Base-by-base conservation (phyloP, 345 rosid genomes). In the Ailanthus altissimus region DNA sequence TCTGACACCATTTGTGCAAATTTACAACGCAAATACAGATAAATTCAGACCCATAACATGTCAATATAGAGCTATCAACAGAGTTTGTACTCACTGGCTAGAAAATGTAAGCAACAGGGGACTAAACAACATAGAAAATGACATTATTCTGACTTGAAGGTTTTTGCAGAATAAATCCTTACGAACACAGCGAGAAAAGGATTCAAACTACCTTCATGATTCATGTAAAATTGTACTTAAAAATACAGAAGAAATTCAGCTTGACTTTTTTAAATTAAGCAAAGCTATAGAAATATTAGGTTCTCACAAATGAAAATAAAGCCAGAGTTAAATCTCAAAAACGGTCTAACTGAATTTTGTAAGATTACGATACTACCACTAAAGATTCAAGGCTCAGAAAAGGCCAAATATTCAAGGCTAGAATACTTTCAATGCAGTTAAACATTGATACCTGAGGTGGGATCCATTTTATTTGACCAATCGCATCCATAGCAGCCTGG, bases 391-490 rank as follows among this genome's bases (percentile, higher is more conserved):
- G 28, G 57, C 49, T 75, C 2, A 18, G 25, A 75, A 51, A 61
- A 42, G 38, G 2, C 70, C 67, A 62, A 58, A 51, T 38, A 51
- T 42, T 36, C 53, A 20, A 7, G 13, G 56, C 25, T 16, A 70
- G 6, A 58, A 57, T 21, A 60, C 46, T 72, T 67, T 21, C 54
- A 76, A 51, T 62, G 51, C 73, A 67, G 49, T 72, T 16, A 56
- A 78, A 50, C 68, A 79, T 18, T 40, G 23, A 78, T 88, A 95
- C 99, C 99, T 95, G 99, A 65, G 91, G 80, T 46, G 99, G 98
- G 78, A 91, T 75, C 99, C 99, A 95, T 80, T 91, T 93, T 46
- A 95, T 96, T 45, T 82, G 84, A 58, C 84, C 80, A 85, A 95
- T 90, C 75, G 99, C 97, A 80, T 89, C 94, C 94, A 91, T 84